Evolutionary conservation across 2,329 filamentous ascomycete species (phyloP), one percentile per base, ranked within the genome.

Genomic region (Fusarium drepaniforme): DNA sequence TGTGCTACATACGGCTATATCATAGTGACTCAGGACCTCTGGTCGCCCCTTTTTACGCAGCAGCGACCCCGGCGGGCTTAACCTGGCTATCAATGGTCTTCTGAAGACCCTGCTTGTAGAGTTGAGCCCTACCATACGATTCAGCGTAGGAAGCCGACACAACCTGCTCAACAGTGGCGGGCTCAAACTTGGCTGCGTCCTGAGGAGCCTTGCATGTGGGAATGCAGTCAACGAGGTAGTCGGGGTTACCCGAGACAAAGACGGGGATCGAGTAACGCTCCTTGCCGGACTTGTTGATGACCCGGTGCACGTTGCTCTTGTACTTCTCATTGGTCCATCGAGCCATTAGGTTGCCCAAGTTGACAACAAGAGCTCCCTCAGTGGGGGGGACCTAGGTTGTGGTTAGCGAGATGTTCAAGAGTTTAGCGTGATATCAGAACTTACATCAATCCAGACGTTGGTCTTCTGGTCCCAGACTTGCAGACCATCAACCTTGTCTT

Each of bases 191-290:
- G 30, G 80, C 75, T 1, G 72, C 64, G 0, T 76, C 71, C 1
- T 68, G 71, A 5, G 74, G 65, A 1, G 71, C 64, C 72, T 78
- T 75, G 72, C 81, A 82, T 5, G 79, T 81, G 9, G 80, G 77
- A 37, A 82, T 81, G 72, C 81, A 82, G 13, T 82, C 80, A 6
- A 81, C 80, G 2, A 81, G 33, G 64, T 81, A 82, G 70, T 89
- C 86, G 8, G 87, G 81, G 79, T 89, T 89, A 6, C 88, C 88
- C 65, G 87, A 86, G 66, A 89, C 86, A 79, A 90, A 90, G 62
- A 90, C 86, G 0, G 88, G 88, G n/a, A 90, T 82, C 8, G 86
- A 89, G 76, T 90, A 91, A 42, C 90, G 83, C 76, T 90, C 86
- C 12, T 80, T 81, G 2, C 82, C 83, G 4, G 84, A 86, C 51